phyloP scores from a whole-genome alignment of 805 yeast genomes.

The Isabelozyma pseudorhagii region DNA sequence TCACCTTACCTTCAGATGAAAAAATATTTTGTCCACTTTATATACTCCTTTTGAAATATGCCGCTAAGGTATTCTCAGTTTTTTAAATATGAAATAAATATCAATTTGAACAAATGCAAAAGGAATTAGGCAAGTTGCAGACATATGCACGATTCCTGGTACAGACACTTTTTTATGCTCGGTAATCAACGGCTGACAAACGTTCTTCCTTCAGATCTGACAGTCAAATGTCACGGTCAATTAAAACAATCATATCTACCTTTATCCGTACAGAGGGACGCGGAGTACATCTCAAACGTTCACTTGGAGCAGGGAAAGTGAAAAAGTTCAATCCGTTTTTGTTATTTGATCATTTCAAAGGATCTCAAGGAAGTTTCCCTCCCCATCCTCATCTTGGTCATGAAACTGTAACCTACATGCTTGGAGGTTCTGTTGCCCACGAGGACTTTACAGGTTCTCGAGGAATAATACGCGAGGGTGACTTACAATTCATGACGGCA shows the following conservation, averaged over 20 bases:
- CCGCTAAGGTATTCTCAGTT: too few species aligned
- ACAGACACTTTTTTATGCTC: background rate
- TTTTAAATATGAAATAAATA: too few species aligned
- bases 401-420: conserved; percentile 32
- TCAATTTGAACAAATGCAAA: too few species aligned
- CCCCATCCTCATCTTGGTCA: conserved; percentile 41
- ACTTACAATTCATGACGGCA: conserved; percentile 24
- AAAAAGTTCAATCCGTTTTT: conserved; percentile 80
- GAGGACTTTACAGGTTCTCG: conserved; percentile 48
- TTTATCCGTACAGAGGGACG: conserved; percentile 78
- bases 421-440: conserved; percentile 37
- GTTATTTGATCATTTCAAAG: conserved; percentile 75
- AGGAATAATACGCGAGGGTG: conserved; percentile 20
- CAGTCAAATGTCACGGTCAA: conserved; percentile 20
- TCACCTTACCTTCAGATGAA: too few species aligned
- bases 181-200: background rate
- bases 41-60: too few species aligned
- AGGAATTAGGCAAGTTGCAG: too few species aligned
- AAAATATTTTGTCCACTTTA: too few species aligned
- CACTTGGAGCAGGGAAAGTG: conserved; percentile 66
- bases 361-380: conserved; percentile 58
- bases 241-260: conserved; percentile 41
- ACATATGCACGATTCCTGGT: too few species aligned
- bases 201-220: background rate
- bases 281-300: conserved; percentile 82